These are phyloP conservation scores for Clarkia xantiana DNA, from an alignment of 345 rosid genomes.

Conservation along the genomic window DNA sequence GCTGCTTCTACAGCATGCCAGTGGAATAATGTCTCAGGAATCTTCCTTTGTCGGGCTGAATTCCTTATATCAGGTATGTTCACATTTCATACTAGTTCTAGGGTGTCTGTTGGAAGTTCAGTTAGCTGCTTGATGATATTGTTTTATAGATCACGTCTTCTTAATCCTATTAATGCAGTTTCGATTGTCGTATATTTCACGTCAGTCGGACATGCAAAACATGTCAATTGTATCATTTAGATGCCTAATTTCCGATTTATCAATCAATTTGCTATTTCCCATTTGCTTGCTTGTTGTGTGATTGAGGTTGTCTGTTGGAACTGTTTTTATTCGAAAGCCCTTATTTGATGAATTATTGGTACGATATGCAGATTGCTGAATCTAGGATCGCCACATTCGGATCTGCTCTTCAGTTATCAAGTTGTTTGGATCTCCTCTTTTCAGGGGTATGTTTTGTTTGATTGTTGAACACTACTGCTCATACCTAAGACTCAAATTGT, in stretches of 20 bases:
- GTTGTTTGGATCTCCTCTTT: slow-evolving; percentile 40
- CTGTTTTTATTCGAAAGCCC: no score
- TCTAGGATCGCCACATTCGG: slow-evolving; percentile 59
- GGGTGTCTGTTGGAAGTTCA: neutral
- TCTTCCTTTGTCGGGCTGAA: slow-evolving; percentile 57
- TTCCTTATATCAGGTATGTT: slow-evolving; percentile 71
- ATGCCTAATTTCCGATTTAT: no score
- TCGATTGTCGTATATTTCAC: no score
- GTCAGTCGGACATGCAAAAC: no score
- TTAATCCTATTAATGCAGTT: no score
- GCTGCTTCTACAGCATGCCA: slow-evolving; percentile 72
- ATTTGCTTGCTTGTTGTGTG: neutral
- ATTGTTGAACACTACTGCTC: neutral
- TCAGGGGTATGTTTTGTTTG: slow-evolving; percentile 24
- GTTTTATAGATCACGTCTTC: no score
- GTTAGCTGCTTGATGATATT: neutral
- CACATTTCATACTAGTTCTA: neutral
- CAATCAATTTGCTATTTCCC: neutral
- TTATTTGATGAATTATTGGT: no score
- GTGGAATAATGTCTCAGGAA: slow-evolving; percentile 74
- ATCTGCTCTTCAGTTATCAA: slow-evolving; percentile 59
- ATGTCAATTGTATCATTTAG: no score
- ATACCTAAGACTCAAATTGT: neutral
- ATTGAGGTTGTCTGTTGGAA: neutral
- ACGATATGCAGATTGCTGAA: slow-evolving; percentile 70